Base-by-base conservation (phyloP, 176 grass and related monocot genomes). In the Triticum turgidum region DNA sequence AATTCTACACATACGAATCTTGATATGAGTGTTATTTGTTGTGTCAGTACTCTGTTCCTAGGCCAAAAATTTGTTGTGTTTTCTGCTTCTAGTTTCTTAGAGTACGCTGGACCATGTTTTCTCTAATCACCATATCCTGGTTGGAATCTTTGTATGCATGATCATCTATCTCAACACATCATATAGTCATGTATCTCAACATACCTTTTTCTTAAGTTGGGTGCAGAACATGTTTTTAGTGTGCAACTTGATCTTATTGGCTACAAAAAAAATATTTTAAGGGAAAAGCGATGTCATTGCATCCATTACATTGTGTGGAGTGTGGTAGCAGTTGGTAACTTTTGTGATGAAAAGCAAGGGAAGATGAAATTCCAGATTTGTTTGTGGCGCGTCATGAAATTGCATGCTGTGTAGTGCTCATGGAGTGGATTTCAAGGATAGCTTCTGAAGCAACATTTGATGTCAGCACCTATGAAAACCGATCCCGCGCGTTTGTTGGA, bases 291-390 rank as follows among this genome's bases (percentile, higher is more conserved):
- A 4, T 38, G 11, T 6, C 4, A 15, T 77, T 68, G 10, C 49
- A 83, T 14, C 35, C 35, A 42, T 0, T 74, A 74, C 41, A 32
- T 30, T 84, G 14, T 44, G 35, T 21, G 10, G 29, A n/a, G n/a
- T n/a, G n/a, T n/a, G n/a, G n/a, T 27, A 27, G 47, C 25, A 38
- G 76, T 32, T 58, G 39, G 17, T 64, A 32, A 51, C 5, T 18
- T 76, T 5, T 10, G 10, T 78, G 65, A 54, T 33, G 11, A 38
- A 77, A 61, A 65, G 33, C 24, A 20, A 84, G 24, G 30, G 68
- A 61, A 75, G 32, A 21, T 88, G 64, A 70, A 25, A 25, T 56
- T 77, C 51, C 49, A 86, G 20, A 69, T 82, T 81, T 82, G 58
- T 56, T 27, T 82, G 18, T 62, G 45, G 61, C 34, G 54, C 20